Evolutionary conservation across 2,329 filamentous ascomycete genomes (phyloP).

Genomic region (Seiridium unicorne): DNA sequence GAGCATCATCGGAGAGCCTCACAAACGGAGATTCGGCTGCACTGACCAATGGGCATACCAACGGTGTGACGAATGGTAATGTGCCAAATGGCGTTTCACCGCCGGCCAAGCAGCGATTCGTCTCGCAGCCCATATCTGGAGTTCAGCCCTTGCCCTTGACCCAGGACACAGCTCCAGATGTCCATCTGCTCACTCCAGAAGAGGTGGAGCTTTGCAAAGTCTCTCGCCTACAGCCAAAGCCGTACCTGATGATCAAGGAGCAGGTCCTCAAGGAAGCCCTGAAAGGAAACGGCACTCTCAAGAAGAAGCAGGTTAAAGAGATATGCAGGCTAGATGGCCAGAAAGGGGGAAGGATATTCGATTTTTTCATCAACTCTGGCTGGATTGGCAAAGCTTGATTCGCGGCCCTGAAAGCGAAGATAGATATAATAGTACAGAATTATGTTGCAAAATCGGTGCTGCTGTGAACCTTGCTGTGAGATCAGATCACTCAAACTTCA

Average conservation of each 20-base stretch:
- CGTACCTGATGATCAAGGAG: slow-evolving; percentile 93
- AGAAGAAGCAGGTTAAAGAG: slow-evolving; percentile 91
- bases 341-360: slow-evolving; percentile 84
- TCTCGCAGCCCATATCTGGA: slow-evolving; percentile 56
- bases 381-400: slow-evolving; percentile 75
- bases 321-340: slow-evolving; percentile 80
- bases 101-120: slow-evolving; percentile 49
- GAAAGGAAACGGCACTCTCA: slow-evolving; percentile 81
- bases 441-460: neutral
- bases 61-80: slow-evolving; percentile 21
- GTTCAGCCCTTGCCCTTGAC: slow-evolving; percentile 65
- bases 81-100: slow-evolving; percentile 41
- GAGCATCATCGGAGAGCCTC: slow-evolving; percentile 22
- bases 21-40: slow-evolving; percentile 51
- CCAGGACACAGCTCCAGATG: slow-evolving; percentile 74
- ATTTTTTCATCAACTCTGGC: slow-evolving; percentile 90
- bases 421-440: neutral
- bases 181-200: slow-evolving; percentile 81
- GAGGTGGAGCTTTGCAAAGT: slow-evolving; percentile 85
- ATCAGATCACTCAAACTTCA: too few species aligned
- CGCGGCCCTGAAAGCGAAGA: neutral
- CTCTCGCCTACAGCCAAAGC: slow-evolving; percentile 85
- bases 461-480: too few species aligned
- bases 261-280: slow-evolving; percentile 86
- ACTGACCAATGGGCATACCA: slow-evolving; percentile 48